These are phyloP conservation scores for Stylonectria norvegica DNA, from an alignment of 2,329 filamentous ascomycete species.

Conservation along the genomic window DNA sequence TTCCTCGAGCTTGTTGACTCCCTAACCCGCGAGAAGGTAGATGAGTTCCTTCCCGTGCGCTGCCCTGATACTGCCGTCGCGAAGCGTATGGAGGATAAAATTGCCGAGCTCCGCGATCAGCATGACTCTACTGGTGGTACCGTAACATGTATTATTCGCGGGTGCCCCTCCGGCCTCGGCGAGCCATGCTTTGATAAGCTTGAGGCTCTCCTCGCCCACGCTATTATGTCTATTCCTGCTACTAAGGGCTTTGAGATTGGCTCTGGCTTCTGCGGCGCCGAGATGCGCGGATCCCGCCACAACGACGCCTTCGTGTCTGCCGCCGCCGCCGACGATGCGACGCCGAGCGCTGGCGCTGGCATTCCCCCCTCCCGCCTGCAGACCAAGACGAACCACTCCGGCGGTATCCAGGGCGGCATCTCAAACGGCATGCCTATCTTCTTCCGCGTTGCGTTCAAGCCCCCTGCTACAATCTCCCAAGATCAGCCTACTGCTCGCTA, in stretches of 20 bases:
- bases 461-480: slow-evolving; percentile 87
- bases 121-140: slow-evolving; percentile 89
- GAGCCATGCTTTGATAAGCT: slow-evolving; percentile 95
- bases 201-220: slow-evolving; percentile 84
- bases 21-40: slow-evolving; percentile 56
- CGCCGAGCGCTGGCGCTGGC: slow-evolving; percentile 41
- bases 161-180: slow-evolving; percentile 77
- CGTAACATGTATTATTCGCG: slow-evolving; percentile 87
- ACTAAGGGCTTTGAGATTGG: slow-evolving; percentile 95
- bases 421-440: slow-evolving; percentile 89
- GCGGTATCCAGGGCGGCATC: slow-evolving; percentile 92
- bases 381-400: slow-evolving; percentile 90
- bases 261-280: slow-evolving; percentile 81
- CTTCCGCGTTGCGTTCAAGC: slow-evolving; percentile 93
- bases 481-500: slow-evolving; percentile 82
- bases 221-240: slow-evolving; percentile 90
- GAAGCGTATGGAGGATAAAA: slow-evolving; percentile 70
- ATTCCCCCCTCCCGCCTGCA: slow-evolving; percentile 53
- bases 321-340: slow-evolving; percentile 44
- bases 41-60: slow-evolving; percentile 75
- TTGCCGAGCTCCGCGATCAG: slow-evolving; percentile 72
- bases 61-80: slow-evolving; percentile 68
- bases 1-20: slow-evolving; percentile 72
- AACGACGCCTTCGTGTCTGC: too few relatives aligned
- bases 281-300: slow-evolving; percentile 80